Base-by-base conservation (phyloP, 2,329 filamentous ascomycete genomes). In the Aspergillus latus region DNA sequence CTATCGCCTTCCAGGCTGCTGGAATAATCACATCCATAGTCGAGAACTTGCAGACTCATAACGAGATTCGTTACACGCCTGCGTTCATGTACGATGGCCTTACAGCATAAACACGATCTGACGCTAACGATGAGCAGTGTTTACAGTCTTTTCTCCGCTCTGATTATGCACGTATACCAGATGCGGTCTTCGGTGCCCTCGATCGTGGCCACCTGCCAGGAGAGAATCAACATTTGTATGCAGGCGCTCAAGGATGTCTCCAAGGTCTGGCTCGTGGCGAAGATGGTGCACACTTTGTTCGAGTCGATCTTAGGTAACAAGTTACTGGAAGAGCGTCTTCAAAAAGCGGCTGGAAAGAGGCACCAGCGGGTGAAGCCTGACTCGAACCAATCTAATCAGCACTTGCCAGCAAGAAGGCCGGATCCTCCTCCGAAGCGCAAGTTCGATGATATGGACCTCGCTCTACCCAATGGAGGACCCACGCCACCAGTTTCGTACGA, bases 161-260 rank as follows among this genome's bases (percentile, higher is more conserved):
- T 97, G 50, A 97, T 99, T 69, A 97, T 99, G 93, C 94, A 97
- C 67, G 93, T 99, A 11, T 97, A 97, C 72, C 94, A 97, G 74
- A 96, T 97, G 89, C 87, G 92, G 49, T 97, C 93, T 0, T 92
- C 92, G 0, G 88, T 96, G n/a, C 92, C 92, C 10, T 88, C 89
- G 0, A 89, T 97, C 40, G 90, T 97, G 39, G 85, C 90, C 59
- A 89, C 91, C 11, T 97, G 92, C 8, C 92, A 97, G 67, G 88
- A 92, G 70, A 83, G 93, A 59, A 84, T 97, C 65, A 84, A 88
- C 44, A 89, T 89, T 15, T 97, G 93, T 70, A 94, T 97, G 90
- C 83, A 86, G 58, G 92, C 93, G 0, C 80, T 99, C 62, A 95
- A 95, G 71, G 92, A 97, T 62, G 91, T 97, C 0, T 96, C 92